Percentiles rank a stretch among this genome's conserved stretches.
Evolutionary conservation across 2,329 filamentous ascomycete genomes (phyloP).

Genomic region (Passalora sequoiae): DNA sequence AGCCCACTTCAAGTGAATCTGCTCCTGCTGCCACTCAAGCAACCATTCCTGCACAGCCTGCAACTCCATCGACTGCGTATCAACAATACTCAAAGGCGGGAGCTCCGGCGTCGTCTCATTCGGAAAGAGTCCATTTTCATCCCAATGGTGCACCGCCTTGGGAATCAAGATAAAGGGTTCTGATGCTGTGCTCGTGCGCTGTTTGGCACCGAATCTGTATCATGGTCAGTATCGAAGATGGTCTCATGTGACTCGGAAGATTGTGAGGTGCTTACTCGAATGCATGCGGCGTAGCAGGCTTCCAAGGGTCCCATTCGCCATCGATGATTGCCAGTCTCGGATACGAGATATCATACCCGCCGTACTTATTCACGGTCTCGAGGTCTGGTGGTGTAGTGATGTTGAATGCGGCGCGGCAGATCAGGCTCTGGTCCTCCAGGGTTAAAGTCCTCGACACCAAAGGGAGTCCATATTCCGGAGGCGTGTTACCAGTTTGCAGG

Average conservation of each 20-base stretch:
- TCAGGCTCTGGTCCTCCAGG: conserved; percentile 55
- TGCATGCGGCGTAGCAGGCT: conserved; percentile 65
- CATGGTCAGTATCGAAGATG: conserved; percentile 4
- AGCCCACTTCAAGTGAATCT: background rate
- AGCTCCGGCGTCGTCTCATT: conserved; percentile 56
- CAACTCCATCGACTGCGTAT: conserved; percentile 55
- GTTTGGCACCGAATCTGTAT: conserved; percentile 43
- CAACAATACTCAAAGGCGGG: conserved; percentile 55
- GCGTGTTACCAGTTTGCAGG: conserved; percentile 68
- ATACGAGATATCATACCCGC: conserved; percentile 65
- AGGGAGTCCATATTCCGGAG: conserved; percentile 54
- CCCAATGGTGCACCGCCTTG: conserved; percentile 69
- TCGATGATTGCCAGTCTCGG: conserved; percentile 72
- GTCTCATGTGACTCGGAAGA: background rate
- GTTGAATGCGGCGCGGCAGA: conserved; percentile 66
- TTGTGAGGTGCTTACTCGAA: conserved; percentile 44
- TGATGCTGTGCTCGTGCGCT: conserved; percentile 54
- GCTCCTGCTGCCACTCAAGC: conserved; percentile 48
- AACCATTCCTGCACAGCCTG: conserved; percentile 65
- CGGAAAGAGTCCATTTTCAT: conserved; percentile 45
- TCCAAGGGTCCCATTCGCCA: conserved; percentile 76
- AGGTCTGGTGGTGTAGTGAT: conserved; percentile 60
- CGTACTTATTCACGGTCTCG: conserved; percentile 67
- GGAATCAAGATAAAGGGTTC: conserved; percentile 71
- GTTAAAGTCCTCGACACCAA: conserved; percentile 64